Percentiles rank a stretch among this genome's conserved stretches.
phyloP scores from a whole-genome alignment of 2,329 filamentous ascomycete species.

The Daldinia sp. region DNA sequence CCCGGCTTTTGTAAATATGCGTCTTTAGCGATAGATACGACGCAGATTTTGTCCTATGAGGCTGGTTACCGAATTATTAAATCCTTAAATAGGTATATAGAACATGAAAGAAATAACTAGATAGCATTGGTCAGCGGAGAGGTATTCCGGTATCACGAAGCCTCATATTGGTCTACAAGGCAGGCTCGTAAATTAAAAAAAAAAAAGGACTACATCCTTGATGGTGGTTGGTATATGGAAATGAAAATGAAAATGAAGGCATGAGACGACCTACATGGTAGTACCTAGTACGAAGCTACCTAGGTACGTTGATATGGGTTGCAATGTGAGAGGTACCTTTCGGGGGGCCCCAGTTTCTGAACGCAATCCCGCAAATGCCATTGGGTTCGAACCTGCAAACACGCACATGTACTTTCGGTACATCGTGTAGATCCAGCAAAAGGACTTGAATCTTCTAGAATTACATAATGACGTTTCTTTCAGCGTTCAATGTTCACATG shows the following conservation, averaged over 20 bases:
- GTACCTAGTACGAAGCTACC: not conserved
- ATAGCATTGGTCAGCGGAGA: not conserved
- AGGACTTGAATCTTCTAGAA: slow-evolving; percentile 27
- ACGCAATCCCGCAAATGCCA: slow-evolving; percentile 10
- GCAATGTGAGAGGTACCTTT: not conserved
- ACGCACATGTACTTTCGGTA: not conserved
- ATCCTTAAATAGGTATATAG: not conserved
- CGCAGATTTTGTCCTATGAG: not conserved
- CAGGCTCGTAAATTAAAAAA: not conserved
- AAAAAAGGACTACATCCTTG: not conserved
- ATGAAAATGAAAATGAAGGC: too few relatives aligned
- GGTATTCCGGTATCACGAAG: not conserved
- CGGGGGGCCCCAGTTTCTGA: not conserved
- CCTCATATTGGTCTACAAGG: not conserved
- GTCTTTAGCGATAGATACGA: not conserved
- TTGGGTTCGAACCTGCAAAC: slow-evolving; percentile 1
- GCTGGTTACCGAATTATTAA: slow-evolving; percentile 1
- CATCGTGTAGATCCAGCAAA: not conserved
- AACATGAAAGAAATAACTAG: not conserved
- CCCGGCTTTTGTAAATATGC: not conserved
- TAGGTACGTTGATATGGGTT: not conserved
- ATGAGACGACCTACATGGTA: too few relatives aligned
- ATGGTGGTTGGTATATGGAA: not conserved
- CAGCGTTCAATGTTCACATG: not conserved
- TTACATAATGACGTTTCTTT: not conserved